Base-by-base conservation (phyloP, 768 basidiomycete species). In the Trametes elegans region DNA sequence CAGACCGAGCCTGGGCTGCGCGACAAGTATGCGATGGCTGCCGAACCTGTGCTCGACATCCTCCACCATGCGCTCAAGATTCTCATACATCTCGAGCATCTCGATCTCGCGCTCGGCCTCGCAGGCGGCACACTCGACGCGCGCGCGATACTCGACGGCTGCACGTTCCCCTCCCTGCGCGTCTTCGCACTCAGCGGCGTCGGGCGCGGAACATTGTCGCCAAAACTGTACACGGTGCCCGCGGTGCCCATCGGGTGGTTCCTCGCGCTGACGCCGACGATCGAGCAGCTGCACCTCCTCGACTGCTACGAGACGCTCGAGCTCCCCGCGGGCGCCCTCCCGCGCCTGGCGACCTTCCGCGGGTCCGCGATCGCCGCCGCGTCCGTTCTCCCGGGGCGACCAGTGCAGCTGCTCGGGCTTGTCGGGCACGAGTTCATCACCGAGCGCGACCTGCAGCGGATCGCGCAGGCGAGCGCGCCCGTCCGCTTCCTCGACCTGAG, bases 341-440 rank as follows among this genome's bases (percentile, higher is more conserved):
- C 80, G 5, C 59, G 58, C 42, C 75, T 88, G 21, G 61, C 73
- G 11, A 75, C 76, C 47, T 86, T 85, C 75, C 81, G 82, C 51
- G 85, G 85, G 54, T 75, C 78, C 29, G 76, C 83, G 52, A 74
- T 75, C 64, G 74, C 79, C n/a, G 84, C 84, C 2, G 82, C 83
- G 42, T 68, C 73, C 16, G 62, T 87, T 42, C 76, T 86, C 48
- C 85, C 84, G 5, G 83, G 83, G 18, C 73, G 85, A 19, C 83
- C 83, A 3, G 79, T 87, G 24, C 77, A 76, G 39, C 68, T 69
- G 51, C 79, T 87, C 44, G 71, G 77, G 14, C 81, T 87, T 43
- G 70, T 81, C 44, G 83, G 82, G 3, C 75, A 78, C 60, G 81
- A 83, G 55, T 78, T 76, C 49, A 76, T 84, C 62, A 81, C 75